phyloP scores from a whole-genome alignment of 1,284 basidiomycete species.

The Dichomitus squalens region DNA sequence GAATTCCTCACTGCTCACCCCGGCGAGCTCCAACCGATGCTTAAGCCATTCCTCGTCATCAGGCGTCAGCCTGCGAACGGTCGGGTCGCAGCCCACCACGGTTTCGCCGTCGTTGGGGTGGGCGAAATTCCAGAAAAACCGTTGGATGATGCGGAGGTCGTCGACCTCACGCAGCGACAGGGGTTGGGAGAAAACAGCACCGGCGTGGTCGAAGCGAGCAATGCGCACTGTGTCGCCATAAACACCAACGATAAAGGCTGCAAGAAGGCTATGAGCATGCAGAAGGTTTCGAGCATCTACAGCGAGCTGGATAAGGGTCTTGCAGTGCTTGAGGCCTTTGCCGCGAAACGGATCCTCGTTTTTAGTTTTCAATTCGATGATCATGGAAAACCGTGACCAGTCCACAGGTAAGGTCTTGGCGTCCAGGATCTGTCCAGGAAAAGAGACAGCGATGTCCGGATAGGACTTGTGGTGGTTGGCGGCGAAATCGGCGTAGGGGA shows the following conservation, averaged over 20 bases:
- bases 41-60: background rate
- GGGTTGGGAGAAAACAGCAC: background rate
- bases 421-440: background rate
- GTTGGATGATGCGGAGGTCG: background rate
- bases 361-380: background rate
- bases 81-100: conserved; percentile 5
- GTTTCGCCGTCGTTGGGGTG: background rate
- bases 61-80: background rate
- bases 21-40: background rate
- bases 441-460: conserved; percentile 3
- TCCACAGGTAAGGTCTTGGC: background rate
- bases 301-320: conserved; percentile 8
- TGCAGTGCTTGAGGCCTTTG: background rate
- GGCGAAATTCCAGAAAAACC: conserved; percentile 11
- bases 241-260: conserved; percentile 13
- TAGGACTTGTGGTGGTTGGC: background rate
- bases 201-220: conserved; percentile 7
- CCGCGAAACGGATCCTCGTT: conserved; percentile 4
- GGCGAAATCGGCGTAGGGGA: background rate
- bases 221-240: conserved; percentile 7
- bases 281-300: conserved; percentile 15
- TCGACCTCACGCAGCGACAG: background rate
- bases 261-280: conserved; percentile 12
- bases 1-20: background rate
- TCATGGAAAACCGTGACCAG: background rate